Evolutionary conservation across 2,329 filamentous ascomycete genomes (phyloP), one percentile per base, ranked within the genome.

Genomic region (Cordyceps tenuipes): DNA sequence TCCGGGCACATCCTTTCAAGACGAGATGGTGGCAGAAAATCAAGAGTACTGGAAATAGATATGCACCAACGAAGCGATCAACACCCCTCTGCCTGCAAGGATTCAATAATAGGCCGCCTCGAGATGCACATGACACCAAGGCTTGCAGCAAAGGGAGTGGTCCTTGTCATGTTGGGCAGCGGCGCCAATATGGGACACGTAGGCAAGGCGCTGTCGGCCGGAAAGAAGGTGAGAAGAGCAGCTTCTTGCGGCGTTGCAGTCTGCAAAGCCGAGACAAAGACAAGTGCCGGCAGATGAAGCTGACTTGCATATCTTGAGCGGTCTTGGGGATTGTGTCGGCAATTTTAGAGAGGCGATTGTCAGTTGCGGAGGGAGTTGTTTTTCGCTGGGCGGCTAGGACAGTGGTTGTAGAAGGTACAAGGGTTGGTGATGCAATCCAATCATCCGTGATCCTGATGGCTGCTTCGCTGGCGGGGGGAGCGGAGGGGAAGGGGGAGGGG

Each of bases 221-320:
- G 41, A 57, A 10, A 12, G 29, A 57, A 15, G 44, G 7, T 41
- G 48, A 10, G n/a, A 6, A 23, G 21, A 46, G 34, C 49, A 46
- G 34, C 49, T 19, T 31, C 10, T 23, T 51, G 39, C 56, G 44
- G 44, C 47, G 36, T 58, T 36, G 23, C 56, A 26, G 44, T 58
- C 36, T 51, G 7, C 43, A 34, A 44, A 58, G 47, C 56, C 47
- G 56, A 58, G 44, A 58, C 19, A 19, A 34, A n/a, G 21, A 50
- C n/a, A 58, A 58, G 47, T 51, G 15, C 56, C 56, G 56, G 47
- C 56, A 58, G 41, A 58, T 46, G 56, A n/a, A 58, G 21, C 41
- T 31, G 56, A 51, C 36, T 26, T 58, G 56, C 56, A 58, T 44
- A 51, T 58, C 56, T 26, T 23, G 19, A 58, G 56, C 47, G 56